These are phyloP conservation scores for Rhodotorula graminis DNA, from an alignment of 768 basidiomycete species.

Conservation along the genomic window DNA sequence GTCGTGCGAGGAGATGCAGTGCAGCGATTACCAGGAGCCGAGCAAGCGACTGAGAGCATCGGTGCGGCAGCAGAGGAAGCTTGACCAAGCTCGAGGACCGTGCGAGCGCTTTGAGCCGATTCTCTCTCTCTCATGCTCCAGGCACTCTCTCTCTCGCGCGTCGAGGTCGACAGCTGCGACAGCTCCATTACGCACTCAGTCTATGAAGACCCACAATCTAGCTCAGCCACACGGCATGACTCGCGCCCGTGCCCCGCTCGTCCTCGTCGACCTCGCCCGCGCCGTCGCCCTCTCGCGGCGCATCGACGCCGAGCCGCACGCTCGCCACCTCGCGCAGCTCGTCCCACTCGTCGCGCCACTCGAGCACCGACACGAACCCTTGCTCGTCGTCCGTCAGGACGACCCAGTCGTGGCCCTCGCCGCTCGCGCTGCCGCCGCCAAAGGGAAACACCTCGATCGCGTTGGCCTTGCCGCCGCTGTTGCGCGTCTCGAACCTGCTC, in stretches of 20 bases:
- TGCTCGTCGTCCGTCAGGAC: conserved; percentile 42
- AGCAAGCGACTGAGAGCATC: too few relatives aligned
- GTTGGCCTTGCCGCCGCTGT: conserved; percentile 44
- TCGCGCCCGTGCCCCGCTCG: conserved; percentile 27
- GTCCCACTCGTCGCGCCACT: conserved; percentile 33
- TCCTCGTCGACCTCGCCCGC: conserved; percentile 11
- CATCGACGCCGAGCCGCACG: conserved; percentile 16
- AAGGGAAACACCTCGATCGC: conserved; percentile 41
- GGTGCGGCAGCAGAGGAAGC: too few relatives aligned
- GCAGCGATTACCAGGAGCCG: too few relatives aligned
- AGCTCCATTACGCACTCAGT: neutral
- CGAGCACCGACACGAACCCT: conserved; percentile 39
- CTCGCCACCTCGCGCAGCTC: conserved; percentile 37
- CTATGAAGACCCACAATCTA: neutral
- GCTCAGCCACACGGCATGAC: conserved; percentile 38
- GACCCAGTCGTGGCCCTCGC: conserved; percentile 35
- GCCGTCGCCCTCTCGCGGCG: neutral
- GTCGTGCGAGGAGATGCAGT: too few relatives aligned
- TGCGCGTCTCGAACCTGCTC: conserved; percentile 38
- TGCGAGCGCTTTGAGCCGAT: too few relatives aligned
- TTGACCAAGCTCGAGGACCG: too few relatives aligned
- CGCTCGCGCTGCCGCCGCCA: neutral
- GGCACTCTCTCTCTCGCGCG: neutral
- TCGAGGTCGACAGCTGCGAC: neutral
- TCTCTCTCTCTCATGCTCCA: too few relatives aligned